Evolutionary conservation across 2,329 filamentous ascomycete species (phyloP).

Genomic region (Neofusicoccum umdonicola): DNA sequence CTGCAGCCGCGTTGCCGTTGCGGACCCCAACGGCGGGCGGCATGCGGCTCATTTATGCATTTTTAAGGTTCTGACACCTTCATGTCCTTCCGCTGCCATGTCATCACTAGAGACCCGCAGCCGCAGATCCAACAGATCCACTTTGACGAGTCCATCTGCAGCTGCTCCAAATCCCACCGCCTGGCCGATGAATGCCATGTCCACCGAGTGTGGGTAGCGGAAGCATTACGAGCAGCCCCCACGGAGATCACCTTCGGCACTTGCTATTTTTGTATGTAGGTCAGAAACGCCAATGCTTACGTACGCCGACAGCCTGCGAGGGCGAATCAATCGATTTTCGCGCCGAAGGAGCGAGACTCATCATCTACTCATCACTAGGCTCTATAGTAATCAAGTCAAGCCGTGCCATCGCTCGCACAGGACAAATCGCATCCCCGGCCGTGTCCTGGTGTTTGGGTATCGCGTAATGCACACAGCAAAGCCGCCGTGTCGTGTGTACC

Average conservation of each 20-base stretch:
- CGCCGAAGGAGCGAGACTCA: neutral
- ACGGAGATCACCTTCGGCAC: no score
- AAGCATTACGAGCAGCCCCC: neutral
- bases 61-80: constrained; percentile 10
- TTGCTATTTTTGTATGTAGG: neutral
- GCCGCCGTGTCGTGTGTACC: neutral
- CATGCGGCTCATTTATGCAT: neutral
- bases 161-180: neutral
- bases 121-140: neutral
- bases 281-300: neutral
- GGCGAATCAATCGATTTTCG: neutral
- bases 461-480: neutral
- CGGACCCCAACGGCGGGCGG: neutral
- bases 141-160: no score
- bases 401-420: neutral
- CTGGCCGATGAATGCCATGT: neutral
- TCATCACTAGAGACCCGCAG: neutral
- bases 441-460: neutral
- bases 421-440: neutral
- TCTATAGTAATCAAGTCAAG: neutral
- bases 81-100: neutral
- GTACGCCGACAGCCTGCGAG: neutral
- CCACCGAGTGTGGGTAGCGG: neutral
- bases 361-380: constrained; percentile 1
- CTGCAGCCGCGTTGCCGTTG: neutral